phyloP scores from a whole-genome alignment of 2,329 filamentous ascomycete species.

The Verticillium longisporum region DNA sequence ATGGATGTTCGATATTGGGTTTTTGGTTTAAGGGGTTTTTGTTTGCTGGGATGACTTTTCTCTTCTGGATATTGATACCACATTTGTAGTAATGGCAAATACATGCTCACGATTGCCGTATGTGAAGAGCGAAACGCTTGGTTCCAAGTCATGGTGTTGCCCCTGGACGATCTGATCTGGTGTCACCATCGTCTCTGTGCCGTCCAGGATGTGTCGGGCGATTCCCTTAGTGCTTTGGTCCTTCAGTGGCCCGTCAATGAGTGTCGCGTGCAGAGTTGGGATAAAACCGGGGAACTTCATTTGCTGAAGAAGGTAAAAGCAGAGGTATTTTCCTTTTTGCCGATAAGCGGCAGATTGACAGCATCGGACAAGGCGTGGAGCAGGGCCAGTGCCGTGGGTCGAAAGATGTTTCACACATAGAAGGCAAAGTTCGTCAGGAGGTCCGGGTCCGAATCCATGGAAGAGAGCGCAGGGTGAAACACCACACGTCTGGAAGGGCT shows the following conservation, averaged over 20 bases:
- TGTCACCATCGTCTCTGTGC: not conserved
- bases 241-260: not conserved
- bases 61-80: slow-evolving; percentile 1
- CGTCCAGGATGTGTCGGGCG: not conserved
- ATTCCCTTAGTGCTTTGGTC: not conserved
- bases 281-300: slow-evolving; percentile 1
- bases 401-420: not conserved
- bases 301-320: not conserved
- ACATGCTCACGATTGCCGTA: slow-evolving; percentile 11
- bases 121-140: not conserved
- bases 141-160: not conserved
- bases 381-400: not conserved
- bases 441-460: not conserved
- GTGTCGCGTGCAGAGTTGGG: slow-evolving; percentile 6
- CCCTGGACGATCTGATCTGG: not conserved
- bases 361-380: not conserved
- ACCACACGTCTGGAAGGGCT: slow-evolving; percentile 7
- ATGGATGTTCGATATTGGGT: not conserved
- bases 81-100: not conserved
- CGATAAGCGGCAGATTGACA: not conserved
- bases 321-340: not conserved
- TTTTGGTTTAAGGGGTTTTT: not conserved
- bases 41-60: not conserved
- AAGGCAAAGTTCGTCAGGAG: not conserved
- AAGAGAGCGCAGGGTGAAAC: slow-evolving; percentile 7